Evolutionary conservation across 495 filamentous ascomycete genomes (phyloP).

Genomic region (Neurospora intermedia): DNA sequence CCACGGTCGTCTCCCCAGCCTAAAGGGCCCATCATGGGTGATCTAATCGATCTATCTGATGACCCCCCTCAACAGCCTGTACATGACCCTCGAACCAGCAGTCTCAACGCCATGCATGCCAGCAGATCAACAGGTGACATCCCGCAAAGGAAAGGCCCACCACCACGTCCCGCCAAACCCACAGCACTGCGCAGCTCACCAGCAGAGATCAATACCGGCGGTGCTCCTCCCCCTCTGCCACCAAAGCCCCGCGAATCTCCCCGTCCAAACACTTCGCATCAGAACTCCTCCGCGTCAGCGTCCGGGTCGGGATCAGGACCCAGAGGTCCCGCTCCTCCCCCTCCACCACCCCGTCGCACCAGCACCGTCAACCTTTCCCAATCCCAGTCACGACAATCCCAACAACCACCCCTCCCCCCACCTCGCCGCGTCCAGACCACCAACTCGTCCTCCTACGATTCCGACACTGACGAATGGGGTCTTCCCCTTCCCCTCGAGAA

Average conservation of each 20-base stretch:
- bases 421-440: conserved; percentile 5
- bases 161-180: conserved; percentile 59
- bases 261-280: background rate
- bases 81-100: conserved; percentile 17
- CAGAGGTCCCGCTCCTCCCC: conserved; percentile 4
- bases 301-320: background rate
- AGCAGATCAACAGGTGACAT: conserved; percentile 32
- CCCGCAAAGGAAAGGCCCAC: conserved; percentile 32
- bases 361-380: conserved; percentile 10
- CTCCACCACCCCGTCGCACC: conserved; percentile 6
- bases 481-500: background rate
- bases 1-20: background rate
- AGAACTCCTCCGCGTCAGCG: background rate
- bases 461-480: background rate
- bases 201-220: conserved; percentile 8
- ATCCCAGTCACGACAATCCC: background rate
- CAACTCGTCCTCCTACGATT: conserved; percentile 14
- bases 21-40: conserved; percentile 36
- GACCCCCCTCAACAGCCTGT: conserved; percentile 30
- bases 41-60: conserved; percentile 55
- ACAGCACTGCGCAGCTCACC: conserved; percentile 42
- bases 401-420: conserved; percentile 3
- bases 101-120: conserved; percentile 6
- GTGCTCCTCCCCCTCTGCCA: background rate
- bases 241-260: background rate